These are phyloP conservation scores for Ascochyta clinopodiicola DNA, from an alignment of 2,329 filamentous ascomycete species.

Conservation along the genomic window DNA sequence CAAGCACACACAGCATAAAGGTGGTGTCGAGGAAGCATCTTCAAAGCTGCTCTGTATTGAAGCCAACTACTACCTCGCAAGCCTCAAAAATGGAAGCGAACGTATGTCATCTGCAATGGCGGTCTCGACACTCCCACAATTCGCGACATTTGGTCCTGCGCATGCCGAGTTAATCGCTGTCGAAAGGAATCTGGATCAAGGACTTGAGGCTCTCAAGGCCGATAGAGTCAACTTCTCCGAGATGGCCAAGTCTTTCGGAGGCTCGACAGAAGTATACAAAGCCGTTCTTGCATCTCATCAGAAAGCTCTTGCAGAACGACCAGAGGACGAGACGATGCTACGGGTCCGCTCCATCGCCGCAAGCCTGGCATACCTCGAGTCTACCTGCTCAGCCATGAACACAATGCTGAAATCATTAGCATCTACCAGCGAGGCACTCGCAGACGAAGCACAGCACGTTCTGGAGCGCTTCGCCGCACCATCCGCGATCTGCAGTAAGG, in stretches of 20 bases:
- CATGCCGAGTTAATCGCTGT: constrained; percentile 90
- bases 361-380: constrained; percentile 29
- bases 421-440: constrained; percentile 9
- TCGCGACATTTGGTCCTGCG: constrained; percentile 78
- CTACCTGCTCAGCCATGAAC: constrained; percentile 25
- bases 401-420: constrained; percentile 19
- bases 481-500: constrained; percentile 21
- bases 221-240: constrained; percentile 87
- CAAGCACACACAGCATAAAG: constrained; percentile 70
- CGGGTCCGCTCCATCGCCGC: constrained; percentile 29
- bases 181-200: constrained; percentile 84
- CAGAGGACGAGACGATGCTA: constrained; percentile 38
- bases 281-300: constrained; percentile 25
- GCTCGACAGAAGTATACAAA: constrained; percentile 34
- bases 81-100: constrained; percentile 82
- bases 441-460: constrained; percentile 50
- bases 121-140: constrained; percentile 78
- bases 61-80: constrained; percentile 82
- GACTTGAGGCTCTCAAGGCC: constrained; percentile 82
- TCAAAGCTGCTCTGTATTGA: constrained; percentile 68
- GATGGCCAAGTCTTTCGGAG: constrained; percentile 80
- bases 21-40: constrained; percentile 78
- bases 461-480: constrained; percentile 27
- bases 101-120: constrained; percentile 83
- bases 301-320: constrained; percentile 22